These are phyloP conservation scores for Acarospora socialis DNA, from an alignment of 2,329 filamentous ascomycete genomes.

Conservation along the genomic window DNA sequence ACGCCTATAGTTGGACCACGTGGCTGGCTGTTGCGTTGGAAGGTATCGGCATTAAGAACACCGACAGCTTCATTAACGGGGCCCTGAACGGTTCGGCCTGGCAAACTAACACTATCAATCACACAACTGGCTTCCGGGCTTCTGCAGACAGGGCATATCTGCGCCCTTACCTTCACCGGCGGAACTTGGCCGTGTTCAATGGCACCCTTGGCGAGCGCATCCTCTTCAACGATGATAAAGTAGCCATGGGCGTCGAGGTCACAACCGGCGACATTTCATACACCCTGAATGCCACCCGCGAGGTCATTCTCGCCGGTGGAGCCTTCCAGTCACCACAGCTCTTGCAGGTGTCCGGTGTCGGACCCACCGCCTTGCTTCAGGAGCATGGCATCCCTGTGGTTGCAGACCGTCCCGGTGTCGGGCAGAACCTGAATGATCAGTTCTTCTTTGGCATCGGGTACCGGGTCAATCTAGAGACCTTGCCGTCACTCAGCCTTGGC, in stretches of 20 bases:
- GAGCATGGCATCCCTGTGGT: conserved; percentile 33
- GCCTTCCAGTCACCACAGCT: neutral
- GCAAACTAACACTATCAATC: neutral
- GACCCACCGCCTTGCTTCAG: conserved; percentile 28
- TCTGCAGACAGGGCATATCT: neutral
- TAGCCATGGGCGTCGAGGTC: too few relatives aligned
- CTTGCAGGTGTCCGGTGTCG: conserved; percentile 30
- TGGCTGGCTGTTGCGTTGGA: neutral
- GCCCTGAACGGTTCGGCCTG: neutral
- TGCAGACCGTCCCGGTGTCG: too few relatives aligned
- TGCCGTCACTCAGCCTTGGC: too few relatives aligned
- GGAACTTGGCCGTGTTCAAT: neutral
- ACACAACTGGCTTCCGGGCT: neutral
- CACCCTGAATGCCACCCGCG: conserved; percentile 22
- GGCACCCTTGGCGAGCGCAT: neutral
- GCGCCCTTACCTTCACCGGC: neutral
- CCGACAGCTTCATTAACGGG: neutral
- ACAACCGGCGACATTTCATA: too few relatives aligned
- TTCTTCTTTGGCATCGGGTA: too few relatives aligned
- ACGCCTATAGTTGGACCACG: neutral
- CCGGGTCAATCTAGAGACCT: too few relatives aligned
- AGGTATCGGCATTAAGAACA: neutral
- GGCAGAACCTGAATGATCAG: too few relatives aligned
- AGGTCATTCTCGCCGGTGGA: conserved; percentile 29
- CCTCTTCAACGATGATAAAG: conserved; percentile 6